Evolutionary conservation across 495 filamentous ascomycete species (phyloP), one percentile per base, ranked within the genome.

Genomic region (Podospora pseudoanserina): DNA sequence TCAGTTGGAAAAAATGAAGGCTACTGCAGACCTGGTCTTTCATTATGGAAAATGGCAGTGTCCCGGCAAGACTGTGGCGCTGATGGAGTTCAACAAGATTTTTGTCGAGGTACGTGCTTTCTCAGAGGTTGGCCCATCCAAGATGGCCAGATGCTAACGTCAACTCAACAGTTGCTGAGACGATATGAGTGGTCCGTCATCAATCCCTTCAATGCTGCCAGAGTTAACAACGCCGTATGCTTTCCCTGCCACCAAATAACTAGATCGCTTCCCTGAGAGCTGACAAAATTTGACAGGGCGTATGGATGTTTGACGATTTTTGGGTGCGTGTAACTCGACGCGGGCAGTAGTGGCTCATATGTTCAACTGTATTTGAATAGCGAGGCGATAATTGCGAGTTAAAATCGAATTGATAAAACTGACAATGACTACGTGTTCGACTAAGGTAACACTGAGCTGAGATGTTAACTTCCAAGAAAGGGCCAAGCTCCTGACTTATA

Each of bases 61-160:
- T 69, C 67, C 79, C 32, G 80, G 80, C 7, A 76, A 76, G 70
- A 62, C 54, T 0, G 70, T 81, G 53, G 76, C 78, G 4, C 54
- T 68, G 32, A 70, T 81, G 75, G 76, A 86, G 72, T 72, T 86
- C 49, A 80, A 82, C 64, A 88, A 87, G 76, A 69, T 78, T 2
- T 73, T 86, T 68, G 78, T 86, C 56, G 84, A 87, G 82, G 82
- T 85, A 61, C 54, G 66, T 56, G 19, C 23, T 60, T 53, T 3
- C 30, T 23, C 18, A 26, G 2, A 28, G 26, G 13, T 9, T 15
- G 15, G 23, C 23, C 23, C 23, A 28, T 28, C 3, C 30, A 18
- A 16, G 59, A 30, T 20, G 16, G 19, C 13, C 23, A 2, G 13
- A 59, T 5, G n/a, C 56, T 59, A 18, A 59, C 56, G 3, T 20